Evolutionary conservation across 2,329 filamentous ascomycete species (phyloP), one percentile per base, ranked within the genome.

Genomic region (Ophiognomonia clavigignenti-juglandacearum): DNA sequence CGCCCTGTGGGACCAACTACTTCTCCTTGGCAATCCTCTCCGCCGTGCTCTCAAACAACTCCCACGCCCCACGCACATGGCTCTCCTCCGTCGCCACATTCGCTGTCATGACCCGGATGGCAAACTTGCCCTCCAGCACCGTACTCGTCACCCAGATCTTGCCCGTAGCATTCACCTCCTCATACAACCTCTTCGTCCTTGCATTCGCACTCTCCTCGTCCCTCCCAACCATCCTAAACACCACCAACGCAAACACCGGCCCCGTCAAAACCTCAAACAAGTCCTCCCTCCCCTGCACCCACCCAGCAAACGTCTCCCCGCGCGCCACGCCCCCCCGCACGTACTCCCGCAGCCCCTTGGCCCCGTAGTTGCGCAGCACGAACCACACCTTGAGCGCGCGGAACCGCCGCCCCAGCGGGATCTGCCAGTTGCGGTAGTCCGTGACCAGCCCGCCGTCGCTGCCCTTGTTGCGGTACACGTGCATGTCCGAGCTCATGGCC

Each of bases 401-500:
- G 76, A 97, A 97, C 14, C 92, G 77, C 3, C 92, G 77, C 8
- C 92, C 92, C 0, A 97, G 82, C 0, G 92, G 90, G 59, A 97
- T 95, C 69, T 96, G 90, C 92, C 92, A 97, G 73, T 97, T 91
- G 39, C 92, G 82, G 71, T 96, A 96, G 67, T 97, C 92, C 20
- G 89, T 96, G 1, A 96, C 92, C 2, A 92, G 76, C 0, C 89
- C 90, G 31, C 77, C 80, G 57, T 93, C 88, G 4, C 85, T 87
- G 69, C 84, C 89, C 4, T 80, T 71, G 67, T 96, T 96, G 54
- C 83, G 77, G 55, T 62, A 64, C 47, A 64, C 61, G 56, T 62
- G 67, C 23, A 96, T 80, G 70, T 95, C 96, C 4, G 85, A 77
- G 0, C 88, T 83, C 35, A 96, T 77, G 1, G 90, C 86, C 52